Percentiles rank a stretch among this genome's conserved stretches.
Evolutionary conservation across 2,329 filamentous ascomycete species (phyloP).

Genomic region (Eutypa lata): DNA sequence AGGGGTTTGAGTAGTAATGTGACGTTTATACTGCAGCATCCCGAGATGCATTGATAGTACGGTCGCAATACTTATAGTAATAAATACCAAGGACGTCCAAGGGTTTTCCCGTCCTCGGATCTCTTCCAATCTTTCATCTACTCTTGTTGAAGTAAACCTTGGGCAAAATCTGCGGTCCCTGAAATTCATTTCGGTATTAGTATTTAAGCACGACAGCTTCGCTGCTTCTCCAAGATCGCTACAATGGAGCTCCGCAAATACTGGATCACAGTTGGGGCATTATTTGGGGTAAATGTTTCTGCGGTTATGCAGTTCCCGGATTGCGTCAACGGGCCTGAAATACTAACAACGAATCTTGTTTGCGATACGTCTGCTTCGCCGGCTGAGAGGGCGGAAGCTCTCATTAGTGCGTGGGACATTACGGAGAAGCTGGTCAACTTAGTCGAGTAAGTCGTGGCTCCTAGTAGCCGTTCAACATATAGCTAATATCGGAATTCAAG

Average conservation of each 20-base stretch:
- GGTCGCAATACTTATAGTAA: no score
- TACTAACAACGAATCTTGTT: conserved; percentile 29
- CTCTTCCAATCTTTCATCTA: no score
- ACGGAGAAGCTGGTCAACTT: conserved; percentile 32
- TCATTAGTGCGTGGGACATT: conserved; percentile 29
- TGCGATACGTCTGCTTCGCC: conserved; percentile 27
- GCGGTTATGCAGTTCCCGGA: conserved; percentile 27
- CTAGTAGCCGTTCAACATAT: not conserved
- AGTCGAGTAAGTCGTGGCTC: conserved; percentile 23
- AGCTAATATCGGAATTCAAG: conserved; percentile 17
- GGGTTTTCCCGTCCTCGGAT: no score
- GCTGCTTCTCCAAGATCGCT: not conserved
- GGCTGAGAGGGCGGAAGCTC: conserved; percentile 25
- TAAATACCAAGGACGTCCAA: no score
- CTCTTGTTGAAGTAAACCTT: no score
- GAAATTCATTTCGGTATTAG: no score
- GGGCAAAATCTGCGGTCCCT: no score
- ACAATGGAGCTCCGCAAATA: conserved; percentile 6
- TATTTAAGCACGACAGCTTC: no score
- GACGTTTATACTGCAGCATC: no score
- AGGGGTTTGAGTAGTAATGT: no score
- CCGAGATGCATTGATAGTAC: no score
- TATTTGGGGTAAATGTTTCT: conserved; percentile 9
- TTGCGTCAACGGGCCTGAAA: conserved; percentile 27
- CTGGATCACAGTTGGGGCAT: conserved; percentile 6